A percentile compares a stretch with the other conserved stretches of the same genome.
phyloP scores from a whole-genome alignment of 1,284 basidiomycete genomes.

The Apiotrichum montevideense region DNA sequence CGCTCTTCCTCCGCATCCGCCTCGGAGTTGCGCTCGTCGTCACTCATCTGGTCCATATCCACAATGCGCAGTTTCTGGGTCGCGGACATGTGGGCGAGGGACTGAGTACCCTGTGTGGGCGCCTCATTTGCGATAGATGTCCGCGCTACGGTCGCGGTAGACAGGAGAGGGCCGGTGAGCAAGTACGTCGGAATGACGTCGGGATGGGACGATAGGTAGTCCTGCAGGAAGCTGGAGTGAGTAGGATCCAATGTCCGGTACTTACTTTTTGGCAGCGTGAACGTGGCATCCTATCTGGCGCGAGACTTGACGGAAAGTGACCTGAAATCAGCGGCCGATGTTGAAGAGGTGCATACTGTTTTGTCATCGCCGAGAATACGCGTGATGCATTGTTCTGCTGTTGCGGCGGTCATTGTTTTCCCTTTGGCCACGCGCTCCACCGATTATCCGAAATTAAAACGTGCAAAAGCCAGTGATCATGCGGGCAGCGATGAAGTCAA shows the following conservation, averaged over 20 bases:
- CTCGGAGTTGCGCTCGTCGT: slow-evolving; percentile 39
- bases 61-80: slow-evolving; percentile 35
- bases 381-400: background rate
- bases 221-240: background rate
- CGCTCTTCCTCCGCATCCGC: slow-evolving; percentile 21
- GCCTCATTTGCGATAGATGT: slow-evolving; percentile 13
- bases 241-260: background rate
- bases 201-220: slow-evolving; percentile 22
- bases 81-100: slow-evolving; percentile 23
- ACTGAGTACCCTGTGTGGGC: slow-evolving; percentile 18
- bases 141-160: slow-evolving; percentile 21
- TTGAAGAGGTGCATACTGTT: background rate
- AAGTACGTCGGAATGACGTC: slow-evolving; percentile 30
- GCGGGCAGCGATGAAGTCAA: too few species aligned
- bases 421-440: too few species aligned
- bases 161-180: slow-evolving; percentile 33
- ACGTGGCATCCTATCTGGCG: slow-evolving; percentile 37
- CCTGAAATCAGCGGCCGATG: slow-evolving; percentile 12
- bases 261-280: slow-evolving; percentile 40
- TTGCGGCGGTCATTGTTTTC: too few species aligned
- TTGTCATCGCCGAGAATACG: slow-evolving; percentile 5
- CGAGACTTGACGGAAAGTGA: slow-evolving; percentile 36
- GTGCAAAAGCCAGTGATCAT: too few species aligned
- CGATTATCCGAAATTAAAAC: too few species aligned
- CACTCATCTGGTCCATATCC: slow-evolving; percentile 41